Evolutionary conservation across 2,329 filamentous ascomycete species (phyloP), one percentile per base, ranked within the genome.

Genomic region (Penicillium digitatum): DNA sequence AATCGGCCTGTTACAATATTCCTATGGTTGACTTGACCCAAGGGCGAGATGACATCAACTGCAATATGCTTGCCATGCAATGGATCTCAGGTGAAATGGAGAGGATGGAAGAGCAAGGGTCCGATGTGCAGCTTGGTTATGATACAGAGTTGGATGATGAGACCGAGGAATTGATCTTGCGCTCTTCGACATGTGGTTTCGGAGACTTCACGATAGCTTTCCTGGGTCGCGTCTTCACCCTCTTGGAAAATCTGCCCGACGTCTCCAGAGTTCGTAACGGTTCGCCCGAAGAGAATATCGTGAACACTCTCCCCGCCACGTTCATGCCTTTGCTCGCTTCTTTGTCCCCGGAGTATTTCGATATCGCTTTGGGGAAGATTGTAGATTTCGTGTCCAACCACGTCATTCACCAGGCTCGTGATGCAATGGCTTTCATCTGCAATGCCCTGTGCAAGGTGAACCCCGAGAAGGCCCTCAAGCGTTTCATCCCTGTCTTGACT

Each of bases 391-490:
- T 96, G 26, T 87, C 89, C 1, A 89, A 89, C 60, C 94, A 97
- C 75, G 94, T 99, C 46, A 93, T 99, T 18, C 92, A 99, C 66
- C 94, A 97, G 74, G 93, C 94, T 50, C 82, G 93, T 62, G 94
- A 99, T 78, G 93, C 94, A 8, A 96, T 99, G 88, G 94, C 95
- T 1, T 99, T 96, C 81, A 97, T 97, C 51, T 89, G 93, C 75
- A 97, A 96, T 72, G 89, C 90, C 0, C 81, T 99, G 24, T 96
- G 94, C 80, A 97, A 97, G 75, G 90, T 95, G 63, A 90, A 95
- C 64, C 92, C 95, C 0, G 87, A 93, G 70, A 96, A 96, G 76
- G 91, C 94, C 0, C 79, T 99, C 48, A 94, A 92, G 69, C 85
- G 90, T 14, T 88, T 99, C 52, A 82, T 99, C 31, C 94, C 94